Evolutionary conservation across 495 filamentous ascomycete genomes (phyloP), one percentile per base, ranked within the genome.

Genomic region (Penicillium odoratum): DNA sequence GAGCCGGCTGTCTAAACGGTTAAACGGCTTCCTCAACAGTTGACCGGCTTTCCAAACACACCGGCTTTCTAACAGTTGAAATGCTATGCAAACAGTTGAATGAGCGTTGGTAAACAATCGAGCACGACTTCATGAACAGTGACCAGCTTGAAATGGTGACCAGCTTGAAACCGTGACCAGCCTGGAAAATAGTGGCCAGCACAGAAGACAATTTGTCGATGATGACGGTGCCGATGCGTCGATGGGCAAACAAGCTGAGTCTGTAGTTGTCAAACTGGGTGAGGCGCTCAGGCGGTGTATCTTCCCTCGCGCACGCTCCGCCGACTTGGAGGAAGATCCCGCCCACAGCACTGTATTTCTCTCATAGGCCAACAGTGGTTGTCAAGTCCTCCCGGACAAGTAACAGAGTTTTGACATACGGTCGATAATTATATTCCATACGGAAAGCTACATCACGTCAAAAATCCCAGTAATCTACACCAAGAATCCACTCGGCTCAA

Each of bases 31-130:
- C n/a, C n/a, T n/a, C n/a, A n/a, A n/a, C n/a, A n/a, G n/a, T n/a
- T n/a, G n/a, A n/a, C n/a, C n/a, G n/a, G n/a, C n/a, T n/a, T n/a
- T n/a, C n/a, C n/a, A n/a, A n/a, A n/a, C n/a, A n/a, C n/a, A n/a
- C n/a, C n/a, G n/a, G n/a, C n/a, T n/a, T n/a, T n/a, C n/a, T n/a
- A n/a, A n/a, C n/a, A n/a, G n/a, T n/a, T n/a, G n/a, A n/a, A n/a
- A n/a, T n/a, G n/a, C n/a, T n/a, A n/a, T n/a, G n/a, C n/a, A 21
- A 45, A 48, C 26, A 48, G 45, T 48, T 48, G 26, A 48, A 30
- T 26, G 7, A 28, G 45, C 26, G 1, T 48, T 48, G 7, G 26
- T 48, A 21, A 30, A 48, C 7, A 48, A 11, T 48, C 30, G 21
- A 48, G 36, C 36, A n/a, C 36, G 7, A 5, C 36, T 40, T 4